Evolutionary conservation across 108 stramenopile species (phyloP).

Genomic region (Mediolabrus comicus): DNA sequence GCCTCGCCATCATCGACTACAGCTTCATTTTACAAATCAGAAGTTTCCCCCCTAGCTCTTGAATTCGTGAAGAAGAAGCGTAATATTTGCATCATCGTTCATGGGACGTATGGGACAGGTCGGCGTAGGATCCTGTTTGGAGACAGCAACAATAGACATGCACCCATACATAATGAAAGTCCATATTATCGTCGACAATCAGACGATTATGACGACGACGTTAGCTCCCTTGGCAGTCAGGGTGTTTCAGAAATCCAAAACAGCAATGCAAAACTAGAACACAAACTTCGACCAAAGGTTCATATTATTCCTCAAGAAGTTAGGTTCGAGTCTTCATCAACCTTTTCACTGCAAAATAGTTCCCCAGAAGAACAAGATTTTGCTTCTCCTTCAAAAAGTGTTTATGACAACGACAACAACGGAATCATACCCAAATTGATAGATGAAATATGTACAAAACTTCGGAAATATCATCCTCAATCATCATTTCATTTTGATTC

Average conservation of each 20-base stretch:
- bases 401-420: neutral
- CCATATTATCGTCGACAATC: neutral
- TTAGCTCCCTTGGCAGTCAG: slow-evolving; percentile 15
- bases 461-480: neutral
- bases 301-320: slow-evolving; percentile 7
- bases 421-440: neutral
- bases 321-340: neutral
- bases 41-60: slow-evolving; percentile 8
- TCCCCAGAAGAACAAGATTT: neutral
- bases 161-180: too few relatives aligned
- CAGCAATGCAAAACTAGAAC: neutral
- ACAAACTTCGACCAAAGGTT: neutral
- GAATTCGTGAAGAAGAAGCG: slow-evolving; percentile 18
- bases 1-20: neutral
- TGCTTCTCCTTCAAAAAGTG: neutral
- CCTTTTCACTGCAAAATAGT: neutral
- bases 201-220: neutral
- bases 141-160: neutral
- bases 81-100: slow-evolving; percentile 14
- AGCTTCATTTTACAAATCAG: slow-evolving; percentile 6
- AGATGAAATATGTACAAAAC: neutral
- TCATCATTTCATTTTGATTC: neutral
- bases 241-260: slow-evolving; percentile 13
- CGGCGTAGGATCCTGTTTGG: slow-evolving; percentile 9
- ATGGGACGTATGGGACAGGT: slow-evolving; percentile 18